Percentiles rank a stretch among this genome's conserved stretches.
phyloP scores from a whole-genome alignment of 495 filamentous ascomycete genomes.

The Cudoniella acicularis region DNA sequence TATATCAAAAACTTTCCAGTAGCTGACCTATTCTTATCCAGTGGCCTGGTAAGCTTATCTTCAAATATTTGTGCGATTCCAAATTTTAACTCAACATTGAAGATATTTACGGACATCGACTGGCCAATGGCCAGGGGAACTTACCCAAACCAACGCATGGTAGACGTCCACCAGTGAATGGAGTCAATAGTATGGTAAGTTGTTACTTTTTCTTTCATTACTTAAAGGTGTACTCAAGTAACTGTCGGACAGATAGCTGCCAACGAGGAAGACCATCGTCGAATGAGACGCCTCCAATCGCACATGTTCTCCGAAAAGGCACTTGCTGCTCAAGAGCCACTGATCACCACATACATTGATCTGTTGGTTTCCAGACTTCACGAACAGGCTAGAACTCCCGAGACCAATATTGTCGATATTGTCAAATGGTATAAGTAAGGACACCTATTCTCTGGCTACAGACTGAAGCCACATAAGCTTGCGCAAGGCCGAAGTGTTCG shows the following conservation, averaged over 20 bases:
- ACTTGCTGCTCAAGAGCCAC: slow-evolving; percentile 41
- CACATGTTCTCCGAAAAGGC: slow-evolving; percentile 48
- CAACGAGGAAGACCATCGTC: slow-evolving; percentile 39
- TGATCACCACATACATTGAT: neutral
- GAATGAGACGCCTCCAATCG: slow-evolving; percentile 40
- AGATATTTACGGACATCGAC: neutral
- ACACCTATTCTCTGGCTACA: neutral
- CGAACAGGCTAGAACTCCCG: neutral
- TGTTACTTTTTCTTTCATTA: neutral
- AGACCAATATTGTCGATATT: slow-evolving; percentile 30
- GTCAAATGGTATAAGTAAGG: slow-evolving; percentile 39
- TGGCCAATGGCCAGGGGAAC: neutral
- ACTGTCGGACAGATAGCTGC: slow-evolving; percentile 20
- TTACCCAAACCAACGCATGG: neutral
- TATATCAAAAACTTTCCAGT: too few species aligned
- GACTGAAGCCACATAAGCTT: too few species aligned
- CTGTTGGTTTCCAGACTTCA: neutral
- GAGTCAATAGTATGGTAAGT: neutral
- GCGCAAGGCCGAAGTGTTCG: too few species aligned
- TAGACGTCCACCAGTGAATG: neutral
- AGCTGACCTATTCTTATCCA: too few species aligned
- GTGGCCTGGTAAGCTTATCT: slow-evolving; percentile 33
- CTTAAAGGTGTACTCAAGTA: neutral
- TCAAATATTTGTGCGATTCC: neutral
- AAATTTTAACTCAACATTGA: neutral